phyloP scores from a whole-genome alignment of 2,329 filamentous ascomycete genomes.

The Chaetomium sp. region DNA sequence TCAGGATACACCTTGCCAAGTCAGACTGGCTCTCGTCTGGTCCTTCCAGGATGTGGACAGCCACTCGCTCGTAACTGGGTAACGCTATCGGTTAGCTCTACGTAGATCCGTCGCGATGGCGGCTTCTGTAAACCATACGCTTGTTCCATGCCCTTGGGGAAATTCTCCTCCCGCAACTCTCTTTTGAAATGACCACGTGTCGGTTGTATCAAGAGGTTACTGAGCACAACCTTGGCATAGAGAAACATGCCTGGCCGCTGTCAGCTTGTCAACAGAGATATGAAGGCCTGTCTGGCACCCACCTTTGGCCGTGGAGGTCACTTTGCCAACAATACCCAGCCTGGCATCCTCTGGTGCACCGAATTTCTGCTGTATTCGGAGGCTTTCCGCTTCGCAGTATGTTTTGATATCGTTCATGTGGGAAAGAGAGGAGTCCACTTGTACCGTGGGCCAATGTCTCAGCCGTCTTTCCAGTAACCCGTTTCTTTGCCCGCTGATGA shows the following conservation, averaged over 20 bases:
- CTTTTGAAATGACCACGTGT: slow-evolving; percentile 1
- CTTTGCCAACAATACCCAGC: not conserved
- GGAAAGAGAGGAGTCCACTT: not conserved
- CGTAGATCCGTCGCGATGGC: not conserved
- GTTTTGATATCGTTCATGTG: slow-evolving; percentile 1
- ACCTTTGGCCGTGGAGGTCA: not conserved
- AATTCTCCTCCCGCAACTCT: not conserved
- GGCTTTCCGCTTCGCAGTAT: not conserved
- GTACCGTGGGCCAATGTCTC: not conserved
- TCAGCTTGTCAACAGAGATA: not conserved
- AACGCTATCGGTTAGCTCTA: too few species aligned
- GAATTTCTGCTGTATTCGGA: not conserved
- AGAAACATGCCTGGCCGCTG: not conserved
- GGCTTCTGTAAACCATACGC: not conserved
- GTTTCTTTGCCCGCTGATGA: slow-evolving; percentile 2
- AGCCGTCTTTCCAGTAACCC: not conserved
- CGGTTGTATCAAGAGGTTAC: slow-evolving; percentile 1
- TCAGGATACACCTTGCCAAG: not conserved
- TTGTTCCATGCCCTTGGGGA: slow-evolving; percentile 1
- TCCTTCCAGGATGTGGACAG: not conserved
- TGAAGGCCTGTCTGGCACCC: not conserved
- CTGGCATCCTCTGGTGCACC: not conserved
- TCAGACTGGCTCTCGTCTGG: not conserved
- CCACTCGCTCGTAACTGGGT: slow-evolving; percentile 1
- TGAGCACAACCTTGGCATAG: not conserved